A percentile compares a stretch with the other conserved stretches of the same genome.
These are phyloP conservation scores for Colletotrichum chrysophilum DNA, from an alignment of 2,329 filamentous ascomycete genomes.

Conservation along the genomic window DNA sequence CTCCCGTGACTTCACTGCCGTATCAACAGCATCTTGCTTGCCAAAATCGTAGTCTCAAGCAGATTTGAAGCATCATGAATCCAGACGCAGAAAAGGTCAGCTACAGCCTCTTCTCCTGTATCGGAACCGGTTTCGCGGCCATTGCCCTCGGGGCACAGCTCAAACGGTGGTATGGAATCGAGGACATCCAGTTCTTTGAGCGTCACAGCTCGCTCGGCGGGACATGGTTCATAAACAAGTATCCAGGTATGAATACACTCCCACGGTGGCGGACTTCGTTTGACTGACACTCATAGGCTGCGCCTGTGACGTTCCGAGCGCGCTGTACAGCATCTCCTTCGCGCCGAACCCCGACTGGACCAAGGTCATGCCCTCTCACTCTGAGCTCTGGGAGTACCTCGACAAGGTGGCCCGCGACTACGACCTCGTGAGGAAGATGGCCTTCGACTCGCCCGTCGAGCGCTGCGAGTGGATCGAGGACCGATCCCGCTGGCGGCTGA, in stretches of 20 bases:
- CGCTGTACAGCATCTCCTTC: slow-evolving; percentile 68
- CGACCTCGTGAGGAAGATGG: slow-evolving; percentile 41
- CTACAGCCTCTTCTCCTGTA: slow-evolving; percentile 45
- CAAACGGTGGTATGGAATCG: slow-evolving; percentile 60
- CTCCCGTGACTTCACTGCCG: neutral
- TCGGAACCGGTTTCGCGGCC: slow-evolving; percentile 67
- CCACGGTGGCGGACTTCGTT: neutral
- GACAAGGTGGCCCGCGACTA: slow-evolving; percentile 53
- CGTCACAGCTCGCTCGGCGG: slow-evolving; percentile 62
- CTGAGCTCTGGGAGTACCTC: slow-evolving; percentile 64
- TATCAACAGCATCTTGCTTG: neutral
- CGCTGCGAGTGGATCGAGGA: slow-evolving; percentile 43
- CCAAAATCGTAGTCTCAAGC: neutral
- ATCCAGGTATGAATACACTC: slow-evolving; percentile 49
- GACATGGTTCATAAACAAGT: slow-evolving; percentile 64
- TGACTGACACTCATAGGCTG: slow-evolving; percentile 25
- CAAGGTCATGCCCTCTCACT: slow-evolving; percentile 57
- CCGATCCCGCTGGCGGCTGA: slow-evolving; percentile 37
- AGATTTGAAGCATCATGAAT: neutral
- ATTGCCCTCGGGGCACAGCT: slow-evolving; percentile 65
- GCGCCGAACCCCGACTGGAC: slow-evolving; percentile 66
- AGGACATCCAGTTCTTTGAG: slow-evolving; percentile 67
- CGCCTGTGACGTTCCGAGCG: slow-evolving; percentile 63
- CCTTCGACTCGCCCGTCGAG: slow-evolving; percentile 39
- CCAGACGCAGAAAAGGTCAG: neutral